A percentile compares a stretch with the other conserved stretches of the same genome.
phyloP scores from a whole-genome alignment of 495 filamentous ascomycete genomes.

The Penicillium manginii region DNA sequence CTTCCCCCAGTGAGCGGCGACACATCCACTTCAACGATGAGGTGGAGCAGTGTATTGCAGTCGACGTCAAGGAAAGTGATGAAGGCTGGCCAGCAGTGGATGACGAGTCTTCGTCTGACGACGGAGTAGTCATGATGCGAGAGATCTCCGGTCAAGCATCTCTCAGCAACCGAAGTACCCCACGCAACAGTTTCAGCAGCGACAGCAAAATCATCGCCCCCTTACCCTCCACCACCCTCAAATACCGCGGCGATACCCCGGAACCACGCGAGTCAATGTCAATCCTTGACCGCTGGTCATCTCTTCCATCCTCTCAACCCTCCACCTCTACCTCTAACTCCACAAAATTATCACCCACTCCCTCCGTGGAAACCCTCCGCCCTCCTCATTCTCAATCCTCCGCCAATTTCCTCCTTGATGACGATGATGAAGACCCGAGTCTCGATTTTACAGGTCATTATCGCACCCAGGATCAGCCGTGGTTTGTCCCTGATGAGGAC shows the following conservation, averaged over 20 bases:
- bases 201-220: slow-evolving; percentile 94
- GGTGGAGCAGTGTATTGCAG: slow-evolving; percentile 93
- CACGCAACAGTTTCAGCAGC: slow-evolving; percentile 54
- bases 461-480: slow-evolving; percentile 30
- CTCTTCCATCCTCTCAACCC: slow-evolving; percentile 20
- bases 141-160: slow-evolving; percentile 51
- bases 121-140: slow-evolving; percentile 88
- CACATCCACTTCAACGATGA: slow-evolving; percentile 98
- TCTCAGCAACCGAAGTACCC: slow-evolving; percentile 50
- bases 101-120: slow-evolving; percentile 70
- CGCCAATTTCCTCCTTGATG: slow-evolving; percentile 67
- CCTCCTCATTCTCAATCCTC: slow-evolving; percentile 73
- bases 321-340: slow-evolving; percentile 17
- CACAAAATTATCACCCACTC: slow-evolving; percentile 62
- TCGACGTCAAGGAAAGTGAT: slow-evolving; percentile 78
- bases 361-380: slow-evolving; percentile 76
- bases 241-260: slow-evolving; percentile 81
- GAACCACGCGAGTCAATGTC: slow-evolving; percentile 53
- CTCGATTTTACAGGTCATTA: slow-evolving; percentile 45
- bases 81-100: slow-evolving; percentile 56
- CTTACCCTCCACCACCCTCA: slow-evolving; percentile 88
- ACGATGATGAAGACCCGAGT: slow-evolving; percentile 67
- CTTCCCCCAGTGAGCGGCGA: slow-evolving; percentile 72
- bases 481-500: slow-evolving; percentile 42
- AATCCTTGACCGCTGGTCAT: slow-evolving; percentile 38